A percentile compares a stretch with the other conserved stretches of the same genome.
Evolutionary conservation across 2,329 filamentous ascomycete genomes (phyloP).

Genomic region (Stachybotrys chartarum): DNA sequence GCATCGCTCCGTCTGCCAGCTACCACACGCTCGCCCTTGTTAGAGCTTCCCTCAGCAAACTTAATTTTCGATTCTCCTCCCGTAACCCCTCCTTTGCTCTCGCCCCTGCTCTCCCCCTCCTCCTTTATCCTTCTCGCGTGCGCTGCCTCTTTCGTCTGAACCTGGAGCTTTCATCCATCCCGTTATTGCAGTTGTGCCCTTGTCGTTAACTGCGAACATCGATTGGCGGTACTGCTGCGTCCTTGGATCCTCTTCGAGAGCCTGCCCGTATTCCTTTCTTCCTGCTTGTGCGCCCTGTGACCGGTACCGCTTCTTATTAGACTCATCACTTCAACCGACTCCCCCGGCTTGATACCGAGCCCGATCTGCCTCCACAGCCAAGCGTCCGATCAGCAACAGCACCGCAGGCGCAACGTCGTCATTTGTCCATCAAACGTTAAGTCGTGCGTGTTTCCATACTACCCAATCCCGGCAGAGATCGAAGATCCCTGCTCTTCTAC

Average conservation of each 20-base stretch:
- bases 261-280: not conserved
- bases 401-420: not conserved
- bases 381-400: not conserved
- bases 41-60: not conserved
- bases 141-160: not conserved
- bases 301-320: not conserved
- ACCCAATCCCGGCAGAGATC: not conserved
- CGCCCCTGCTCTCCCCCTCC: not conserved
- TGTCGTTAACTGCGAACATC: not conserved
- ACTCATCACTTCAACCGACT: not conserved
- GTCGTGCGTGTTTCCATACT: not conserved
- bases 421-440: not conserved
- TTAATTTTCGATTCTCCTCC: not conserved
- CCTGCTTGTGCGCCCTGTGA: not conserved
- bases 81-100: not conserved
- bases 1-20: not conserved
- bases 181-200: not conserved
- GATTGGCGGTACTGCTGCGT: not conserved
- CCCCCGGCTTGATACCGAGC: not conserved
- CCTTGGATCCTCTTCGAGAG: not conserved
- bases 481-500: not conserved
- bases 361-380: not conserved
- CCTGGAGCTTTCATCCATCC: not conserved
- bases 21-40: not conserved
- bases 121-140: not conserved